Evolutionary conservation across 306 rosid genomes (phyloP).

Genomic region (Begonia fuchsioides): DNA sequence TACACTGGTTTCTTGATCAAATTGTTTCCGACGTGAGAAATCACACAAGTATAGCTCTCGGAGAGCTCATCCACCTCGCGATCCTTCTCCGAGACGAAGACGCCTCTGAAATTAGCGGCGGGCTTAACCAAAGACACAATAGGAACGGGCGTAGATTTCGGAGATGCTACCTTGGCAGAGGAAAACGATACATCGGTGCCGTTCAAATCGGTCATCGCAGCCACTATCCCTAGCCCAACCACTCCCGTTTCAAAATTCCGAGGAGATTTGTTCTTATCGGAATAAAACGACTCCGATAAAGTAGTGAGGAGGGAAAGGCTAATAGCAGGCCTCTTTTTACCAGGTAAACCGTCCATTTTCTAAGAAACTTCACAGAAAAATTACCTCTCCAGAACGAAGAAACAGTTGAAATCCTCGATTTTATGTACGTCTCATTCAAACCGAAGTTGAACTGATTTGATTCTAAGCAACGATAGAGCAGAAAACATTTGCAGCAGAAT

Average conservation of each 20-base stretch:
- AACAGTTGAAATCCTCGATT: background rate
- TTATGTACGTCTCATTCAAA: background rate
- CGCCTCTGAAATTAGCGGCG: conserved; percentile 46
- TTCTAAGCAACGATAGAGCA: background rate
- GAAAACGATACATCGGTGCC: conserved; percentile 6
- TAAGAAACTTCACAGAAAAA: conserved; percentile 5
- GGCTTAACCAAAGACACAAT: conserved; percentile 52
- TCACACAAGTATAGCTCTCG: conserved; percentile 48
- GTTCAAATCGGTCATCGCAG: conserved; percentile 42
- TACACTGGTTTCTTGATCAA: conserved; percentile 23
- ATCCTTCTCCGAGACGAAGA: conserved; percentile 10
- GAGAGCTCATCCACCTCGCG: conserved; percentile 26
- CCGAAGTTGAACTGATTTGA: background rate
- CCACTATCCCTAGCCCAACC: conserved; percentile 60
- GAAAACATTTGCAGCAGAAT: conserved; percentile 9
- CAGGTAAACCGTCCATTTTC: conserved; percentile 21
- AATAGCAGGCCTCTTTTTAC: conserved; percentile 23
- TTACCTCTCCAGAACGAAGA: conserved; percentile 4
- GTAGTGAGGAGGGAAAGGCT: conserved; percentile 28
- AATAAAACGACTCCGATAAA: conserved; percentile 26
- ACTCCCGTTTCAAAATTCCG: conserved; percentile 37
- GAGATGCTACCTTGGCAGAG: conserved; percentile 11
- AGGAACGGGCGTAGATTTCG: conserved; percentile 38
- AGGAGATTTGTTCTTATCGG: conserved; percentile 23
- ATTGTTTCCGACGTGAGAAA: conserved; percentile 28